Evolutionary conservation across 2,329 filamentous ascomycete species (phyloP).

Genomic region (Arachnomyces sp.): DNA sequence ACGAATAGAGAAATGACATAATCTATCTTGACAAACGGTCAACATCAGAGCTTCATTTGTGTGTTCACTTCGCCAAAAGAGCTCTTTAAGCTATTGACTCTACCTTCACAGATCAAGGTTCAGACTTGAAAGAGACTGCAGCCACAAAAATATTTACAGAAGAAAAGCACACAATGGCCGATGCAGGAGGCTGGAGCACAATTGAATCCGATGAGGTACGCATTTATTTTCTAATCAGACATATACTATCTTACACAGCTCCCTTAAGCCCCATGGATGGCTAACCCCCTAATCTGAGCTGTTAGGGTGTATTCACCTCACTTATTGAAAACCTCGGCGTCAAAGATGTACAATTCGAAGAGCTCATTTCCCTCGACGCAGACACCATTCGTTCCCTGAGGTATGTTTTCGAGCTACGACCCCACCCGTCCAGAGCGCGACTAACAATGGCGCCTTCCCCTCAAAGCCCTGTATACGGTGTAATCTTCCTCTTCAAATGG

Average conservation of each 20-base stretch:
- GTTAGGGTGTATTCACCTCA: conserved; percentile 89
- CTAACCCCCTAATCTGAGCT: conserved; percentile 6
- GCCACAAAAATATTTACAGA: too few relatives aligned
- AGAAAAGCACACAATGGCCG: conserved; percentile 51
- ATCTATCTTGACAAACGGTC: too few relatives aligned
- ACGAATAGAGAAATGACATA: too few relatives aligned
- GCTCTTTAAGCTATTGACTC: too few relatives aligned
- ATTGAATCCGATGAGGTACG: conserved; percentile 93
- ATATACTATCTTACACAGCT: conserved; percentile 9
- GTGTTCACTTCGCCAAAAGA: too few relatives aligned
- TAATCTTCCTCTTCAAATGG: conserved; percentile 98
- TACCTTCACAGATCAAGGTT: too few relatives aligned
- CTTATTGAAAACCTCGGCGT: conserved; percentile 88
- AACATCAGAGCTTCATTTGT: too few relatives aligned
- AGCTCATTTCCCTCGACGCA: conserved; percentile 81
- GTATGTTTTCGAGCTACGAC: conserved; percentile 22
- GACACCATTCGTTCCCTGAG: conserved; percentile 42
- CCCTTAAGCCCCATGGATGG: conserved; percentile 4
- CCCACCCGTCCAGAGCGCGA: too few relatives aligned
- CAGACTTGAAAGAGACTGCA: too few relatives aligned
- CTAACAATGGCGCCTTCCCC: background rate
- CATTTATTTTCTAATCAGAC: too few relatives aligned
- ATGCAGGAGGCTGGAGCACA: conserved; percentile 74
- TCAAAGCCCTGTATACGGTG: conserved; percentile 70
- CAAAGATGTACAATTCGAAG: conserved; percentile 91